Base-by-base conservation (phyloP, 2,329 filamentous ascomycete genomes). In the Pseudopyricularia cyperi region DNA sequence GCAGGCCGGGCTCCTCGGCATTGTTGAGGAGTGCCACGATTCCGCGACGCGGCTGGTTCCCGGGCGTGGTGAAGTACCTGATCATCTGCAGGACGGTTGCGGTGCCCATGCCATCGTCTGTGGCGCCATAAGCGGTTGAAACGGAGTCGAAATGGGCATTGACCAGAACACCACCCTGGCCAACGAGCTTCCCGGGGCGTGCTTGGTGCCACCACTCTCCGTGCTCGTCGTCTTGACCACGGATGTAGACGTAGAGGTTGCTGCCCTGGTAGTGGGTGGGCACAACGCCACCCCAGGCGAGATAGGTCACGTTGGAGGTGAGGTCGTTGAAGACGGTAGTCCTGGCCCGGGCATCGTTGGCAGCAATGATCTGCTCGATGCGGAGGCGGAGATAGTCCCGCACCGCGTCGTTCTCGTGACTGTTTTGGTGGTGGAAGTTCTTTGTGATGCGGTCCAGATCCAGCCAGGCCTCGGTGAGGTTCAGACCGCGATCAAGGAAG, bases 141-240 rank as follows among this genome's bases (percentile, higher is more conserved):
- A 97, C 93, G 53, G 77, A 79, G 68, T 95, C 93, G 63, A 93
- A 95, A 64, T 97, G 93, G 17, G 91, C 90, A 65, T 96, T 97
- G 58, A 97, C 86, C 46, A 98, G 75, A 17, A 95, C 89, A 32
- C 89, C 88, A 17, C 87, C 85, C 55, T 80, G 79, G 8, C 77
- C 75, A 55, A 75, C 73, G 22, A 73, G 72, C 55, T 69, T 67
- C 56, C 70, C 70, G 53, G 69, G 66, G 42, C 65, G 66, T 35
- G 66, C 34, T 61, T 59, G 35, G 58, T 74, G 73, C 87, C 85
- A 95, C 85, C 87, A 95, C 44, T 80, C 74, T 8, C 82, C 82
- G 30, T 77, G 71, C 26, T 83, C 79, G 57, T 91, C 88, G 51
- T 89, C 79, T 35, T 75, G 80, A 32, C 93, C 93, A 46, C 87